phyloP scores from a whole-genome alignment of 2,329 filamentous ascomycete genomes.

The Scedosporium aurantiacum region DNA sequence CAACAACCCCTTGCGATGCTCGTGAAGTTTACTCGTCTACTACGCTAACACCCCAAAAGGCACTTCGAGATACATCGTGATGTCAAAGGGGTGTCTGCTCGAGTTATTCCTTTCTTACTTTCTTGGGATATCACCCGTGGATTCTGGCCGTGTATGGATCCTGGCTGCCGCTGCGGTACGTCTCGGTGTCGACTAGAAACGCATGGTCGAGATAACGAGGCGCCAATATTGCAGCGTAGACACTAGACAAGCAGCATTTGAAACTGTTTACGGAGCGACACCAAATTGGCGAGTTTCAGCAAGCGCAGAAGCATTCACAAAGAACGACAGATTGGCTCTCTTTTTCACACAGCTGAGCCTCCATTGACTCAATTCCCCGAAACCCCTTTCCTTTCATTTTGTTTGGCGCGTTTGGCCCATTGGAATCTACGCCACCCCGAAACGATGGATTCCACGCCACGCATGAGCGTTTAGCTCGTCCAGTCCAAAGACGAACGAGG shows the following conservation, averaged over 20 bases:
- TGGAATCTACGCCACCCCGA: neutral
- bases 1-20: neutral
- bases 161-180: neutral
- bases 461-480: neutral
- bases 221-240: neutral
- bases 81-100: neutral
- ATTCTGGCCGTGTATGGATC: too few species aligned
- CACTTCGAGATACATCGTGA: neutral
- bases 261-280: too few species aligned
- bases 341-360: neutral
- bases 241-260: neutral
- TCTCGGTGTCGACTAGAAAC: neutral
- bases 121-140: too few species aligned
- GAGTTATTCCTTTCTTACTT: too few species aligned
- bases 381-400: neutral
- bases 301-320: neutral
- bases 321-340: neutral
- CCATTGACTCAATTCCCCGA: neutral
- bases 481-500: neutral
- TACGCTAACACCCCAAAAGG: neutral
- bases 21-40: neutral
- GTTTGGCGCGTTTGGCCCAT: neutral
- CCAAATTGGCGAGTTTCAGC: neutral
- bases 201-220: neutral
- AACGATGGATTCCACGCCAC: neutral